Evolutionary conservation across 306 rosid genomes (phyloP).

Genomic region (Sophora flavescens): DNA sequence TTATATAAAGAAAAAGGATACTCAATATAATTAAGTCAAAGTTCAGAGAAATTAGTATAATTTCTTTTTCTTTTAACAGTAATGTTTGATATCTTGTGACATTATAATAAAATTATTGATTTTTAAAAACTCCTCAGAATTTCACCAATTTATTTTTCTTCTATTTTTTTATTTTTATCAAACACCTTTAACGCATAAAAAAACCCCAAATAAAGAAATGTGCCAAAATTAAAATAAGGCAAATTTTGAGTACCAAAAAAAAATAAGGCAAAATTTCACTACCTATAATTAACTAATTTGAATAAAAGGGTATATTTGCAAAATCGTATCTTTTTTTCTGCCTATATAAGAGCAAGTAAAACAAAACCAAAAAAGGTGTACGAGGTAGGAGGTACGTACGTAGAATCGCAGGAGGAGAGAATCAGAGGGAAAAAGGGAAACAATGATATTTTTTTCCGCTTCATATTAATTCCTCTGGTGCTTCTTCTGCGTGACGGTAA

Average conservation of each 20-base stretch:
- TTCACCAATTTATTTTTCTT: no score
- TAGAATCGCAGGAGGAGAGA: background rate
- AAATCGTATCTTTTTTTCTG: no score
- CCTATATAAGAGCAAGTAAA: background rate
- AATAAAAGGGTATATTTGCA: background rate
- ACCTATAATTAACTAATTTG: background rate
- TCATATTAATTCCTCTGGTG: background rate
- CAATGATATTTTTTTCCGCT: background rate
- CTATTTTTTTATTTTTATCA: no score
- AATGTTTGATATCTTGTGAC: no score
- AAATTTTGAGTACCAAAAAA: background rate
- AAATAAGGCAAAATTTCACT: background rate
- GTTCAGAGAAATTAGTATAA: no score
- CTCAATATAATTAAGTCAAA: no score
- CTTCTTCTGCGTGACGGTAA: background rate
- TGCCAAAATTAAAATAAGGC: background rate
- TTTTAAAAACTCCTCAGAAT: no score
- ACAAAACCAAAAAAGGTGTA: background rate
- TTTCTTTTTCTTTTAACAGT: no score
- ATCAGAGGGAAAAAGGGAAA: conserved; percentile 6
- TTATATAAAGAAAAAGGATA: no score
- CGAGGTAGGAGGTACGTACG: no score
- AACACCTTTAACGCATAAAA: background rate
- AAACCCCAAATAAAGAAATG: background rate
- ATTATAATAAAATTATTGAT: no score